Conservation (phyloP, 495 filamentous ascomycete species). For the Xanthoparmelia taractica region DNA sequence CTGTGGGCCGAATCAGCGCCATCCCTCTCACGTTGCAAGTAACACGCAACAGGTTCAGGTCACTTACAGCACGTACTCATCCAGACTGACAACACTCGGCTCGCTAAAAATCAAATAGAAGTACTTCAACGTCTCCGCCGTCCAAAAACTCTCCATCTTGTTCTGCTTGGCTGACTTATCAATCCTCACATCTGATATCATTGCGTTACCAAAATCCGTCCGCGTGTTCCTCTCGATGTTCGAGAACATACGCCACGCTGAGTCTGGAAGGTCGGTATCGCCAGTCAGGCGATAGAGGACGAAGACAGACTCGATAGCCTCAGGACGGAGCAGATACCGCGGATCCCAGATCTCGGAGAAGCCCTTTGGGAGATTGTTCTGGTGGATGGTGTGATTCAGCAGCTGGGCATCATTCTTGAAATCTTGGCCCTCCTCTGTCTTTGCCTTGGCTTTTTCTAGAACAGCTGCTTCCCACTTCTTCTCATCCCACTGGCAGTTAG, state of each 20-base stretch:
- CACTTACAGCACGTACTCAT: constrained; percentile 57
- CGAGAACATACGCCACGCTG: constrained; percentile 71
- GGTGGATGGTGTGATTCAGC: constrained; percentile 36
- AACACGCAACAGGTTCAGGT: not conserved
- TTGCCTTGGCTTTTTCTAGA: constrained; percentile 16
- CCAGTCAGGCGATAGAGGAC: constrained; percentile 71
- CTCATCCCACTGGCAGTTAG: constrained; percentile 51
- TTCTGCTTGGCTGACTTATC: constrained; percentile 32
- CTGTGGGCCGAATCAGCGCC: constrained; percentile 25
- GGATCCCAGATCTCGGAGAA: constrained; percentile 51
- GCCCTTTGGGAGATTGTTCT: constrained; percentile 47
- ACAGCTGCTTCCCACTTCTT: constrained; percentile 42
- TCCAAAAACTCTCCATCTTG: constrained; percentile 53
- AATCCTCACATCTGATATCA: constrained; percentile 50
- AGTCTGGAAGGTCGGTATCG: constrained; percentile 53
- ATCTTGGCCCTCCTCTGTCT: not conserved
- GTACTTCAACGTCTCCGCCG: constrained; percentile 85
- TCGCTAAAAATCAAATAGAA: constrained; percentile 83
- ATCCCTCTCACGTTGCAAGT: constrained; percentile 1
- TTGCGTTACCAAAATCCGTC: constrained; percentile 51
- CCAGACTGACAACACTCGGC: constrained; percentile 58
- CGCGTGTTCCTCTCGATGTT: constrained; percentile 53
- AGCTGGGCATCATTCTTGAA: constrained; percentile 23
- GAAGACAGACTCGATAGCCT: constrained; percentile 68
- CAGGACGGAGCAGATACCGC: constrained; percentile 62